Conservation (phyloP, 2,329 filamentous ascomycete species). For the Alternaria gansuensis region DNA sequence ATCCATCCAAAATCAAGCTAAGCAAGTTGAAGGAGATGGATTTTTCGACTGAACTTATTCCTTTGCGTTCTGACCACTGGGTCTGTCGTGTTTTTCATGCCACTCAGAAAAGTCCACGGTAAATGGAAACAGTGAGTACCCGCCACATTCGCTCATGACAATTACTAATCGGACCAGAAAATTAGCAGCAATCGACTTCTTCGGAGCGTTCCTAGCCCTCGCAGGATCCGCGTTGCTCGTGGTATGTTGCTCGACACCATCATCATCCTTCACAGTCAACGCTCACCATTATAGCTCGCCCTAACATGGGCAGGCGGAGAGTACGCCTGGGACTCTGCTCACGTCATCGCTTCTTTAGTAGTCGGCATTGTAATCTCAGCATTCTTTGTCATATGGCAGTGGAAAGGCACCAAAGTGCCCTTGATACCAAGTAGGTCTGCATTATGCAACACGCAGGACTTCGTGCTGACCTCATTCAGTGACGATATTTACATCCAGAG, state of each 20-base stretch:
- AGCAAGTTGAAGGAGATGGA: conserved; percentile 28
- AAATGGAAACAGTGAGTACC: conserved; percentile 60
- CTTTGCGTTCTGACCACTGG: conserved; percentile 28
- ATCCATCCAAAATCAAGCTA: not conserved
- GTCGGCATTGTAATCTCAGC: conserved; percentile 60
- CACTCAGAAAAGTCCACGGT: conserved; percentile 57
- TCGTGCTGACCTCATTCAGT: conserved; percentile 14
- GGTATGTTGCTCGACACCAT: conserved; percentile 43
- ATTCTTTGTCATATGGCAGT: conserved; percentile 65
- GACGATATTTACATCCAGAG: conserved; percentile 28
- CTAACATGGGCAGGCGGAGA: conserved; percentile 69
- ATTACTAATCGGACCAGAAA: conserved; percentile 25
- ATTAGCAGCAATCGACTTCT: conserved; percentile 64
- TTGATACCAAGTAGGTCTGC: conserved; percentile 63
- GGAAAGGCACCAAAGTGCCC: conserved; percentile 65
- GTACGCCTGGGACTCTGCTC: conserved; percentile 63
- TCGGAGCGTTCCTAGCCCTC: conserved; percentile 64
- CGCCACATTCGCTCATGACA: not conserved
- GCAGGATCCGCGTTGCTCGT: conserved; percentile 65
- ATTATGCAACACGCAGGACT: not conserved
- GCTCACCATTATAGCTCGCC: conserved; percentile 25
- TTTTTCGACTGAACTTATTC: conserved; percentile 51
- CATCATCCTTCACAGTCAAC: not conserved
- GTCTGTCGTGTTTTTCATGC: conserved; percentile 37
- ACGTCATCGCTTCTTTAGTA: conserved; percentile 62